phyloP scores from a whole-genome alignment of 2,329 filamentous ascomycete genomes.

The Paradendryphiella salina region DNA sequence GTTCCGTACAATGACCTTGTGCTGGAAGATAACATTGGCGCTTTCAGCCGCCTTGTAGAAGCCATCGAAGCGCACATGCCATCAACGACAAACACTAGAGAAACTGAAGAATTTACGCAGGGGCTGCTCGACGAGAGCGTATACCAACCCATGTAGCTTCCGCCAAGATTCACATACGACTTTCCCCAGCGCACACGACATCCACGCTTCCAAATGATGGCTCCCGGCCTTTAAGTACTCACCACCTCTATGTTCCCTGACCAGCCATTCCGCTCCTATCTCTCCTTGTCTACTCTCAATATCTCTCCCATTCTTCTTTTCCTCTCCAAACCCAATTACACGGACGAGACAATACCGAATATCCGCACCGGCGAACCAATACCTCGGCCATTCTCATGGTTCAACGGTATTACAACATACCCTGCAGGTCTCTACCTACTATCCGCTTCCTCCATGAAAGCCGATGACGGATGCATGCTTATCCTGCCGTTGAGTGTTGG shows the following conservation, averaged over 20 bases:
- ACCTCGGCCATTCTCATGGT: neutral
- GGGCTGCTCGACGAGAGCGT: conserved; percentile 6
- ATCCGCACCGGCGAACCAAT: too few species aligned
- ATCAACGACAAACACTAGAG: neutral
- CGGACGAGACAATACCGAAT: neutral
- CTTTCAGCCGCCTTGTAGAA: conserved; percentile 17
- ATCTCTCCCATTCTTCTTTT: neutral
- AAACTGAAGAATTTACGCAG: neutral
- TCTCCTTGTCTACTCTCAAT: neutral
- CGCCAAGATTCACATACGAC: conserved; percentile 13
- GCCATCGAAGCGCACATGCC: conserved; percentile 4
- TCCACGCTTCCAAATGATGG: conserved; percentile 21
- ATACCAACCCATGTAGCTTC: conserved; percentile 5
- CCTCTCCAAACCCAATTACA: neutral
- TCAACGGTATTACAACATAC: conserved; percentile 4
- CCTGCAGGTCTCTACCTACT: conserved; percentile 22
- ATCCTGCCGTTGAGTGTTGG: conserved; percentile 26
- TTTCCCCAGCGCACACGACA: conserved; percentile 12
- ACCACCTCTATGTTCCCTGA: conserved; percentile 4
- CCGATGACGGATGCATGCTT: conserved; percentile 17
- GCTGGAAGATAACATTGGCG: conserved; percentile 14
- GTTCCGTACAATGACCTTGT: conserved; percentile 12
- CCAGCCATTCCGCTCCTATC: conserved; percentile 11
- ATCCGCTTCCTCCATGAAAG: neutral
- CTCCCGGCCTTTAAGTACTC: conserved; percentile 17